phyloP scores from a whole-genome alignment of 306 rosid species.

The Begonia loranthoides region DNA sequence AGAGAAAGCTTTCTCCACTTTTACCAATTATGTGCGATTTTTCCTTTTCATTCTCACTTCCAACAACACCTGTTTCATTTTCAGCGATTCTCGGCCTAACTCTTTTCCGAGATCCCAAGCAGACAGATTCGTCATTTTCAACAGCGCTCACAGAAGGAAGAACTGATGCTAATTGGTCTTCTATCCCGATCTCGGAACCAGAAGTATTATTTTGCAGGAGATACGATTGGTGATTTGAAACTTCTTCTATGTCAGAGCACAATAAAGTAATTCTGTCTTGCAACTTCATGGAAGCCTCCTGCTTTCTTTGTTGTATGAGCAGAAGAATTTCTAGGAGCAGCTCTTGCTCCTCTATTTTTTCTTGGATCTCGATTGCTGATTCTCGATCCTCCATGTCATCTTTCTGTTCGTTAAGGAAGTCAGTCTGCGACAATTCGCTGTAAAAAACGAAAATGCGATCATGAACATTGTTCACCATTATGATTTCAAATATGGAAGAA shows the following conservation, averaged over 20 bases:
- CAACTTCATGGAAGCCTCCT: conserved; percentile 59
- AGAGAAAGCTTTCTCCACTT: conserved; percentile 34
- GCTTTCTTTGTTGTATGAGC: conserved; percentile 68
- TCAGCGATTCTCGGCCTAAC: conserved; percentile 31
- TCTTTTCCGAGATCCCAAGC: conserved; percentile 63
- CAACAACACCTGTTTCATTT: conserved; percentile 40
- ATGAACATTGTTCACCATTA: not conserved
- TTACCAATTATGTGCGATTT: conserved; percentile 13
- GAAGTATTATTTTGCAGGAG: conserved; percentile 37
- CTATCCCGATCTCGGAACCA: conserved; percentile 27
- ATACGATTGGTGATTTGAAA: conserved; percentile 46
- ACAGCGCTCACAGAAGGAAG: conserved; percentile 38
- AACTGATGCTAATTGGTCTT: conserved; percentile 37
- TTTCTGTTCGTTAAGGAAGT: conserved; percentile 69
- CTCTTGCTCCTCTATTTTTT: conserved; percentile 76
- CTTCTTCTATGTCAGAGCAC: conserved; percentile 78
- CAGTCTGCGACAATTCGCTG: conserved; percentile 80
- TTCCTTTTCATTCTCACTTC: conserved; percentile 32
- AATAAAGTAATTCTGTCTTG: conserved; percentile 68
- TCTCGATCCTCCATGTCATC: conserved; percentile 82
- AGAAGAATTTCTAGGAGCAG: conserved; percentile 71
- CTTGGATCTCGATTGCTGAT: conserved; percentile 69
- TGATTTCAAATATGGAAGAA: too few relatives aligned
- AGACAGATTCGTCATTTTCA: conserved; percentile 45
- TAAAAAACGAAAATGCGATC: conserved; percentile 17